Percentiles rank a stretch among this genome's conserved stretches.
Evolutionary conservation across 192 early-diverging fungal species (phyloP).

Genomic region (Jimgerdemannia lactiflua): DNA sequence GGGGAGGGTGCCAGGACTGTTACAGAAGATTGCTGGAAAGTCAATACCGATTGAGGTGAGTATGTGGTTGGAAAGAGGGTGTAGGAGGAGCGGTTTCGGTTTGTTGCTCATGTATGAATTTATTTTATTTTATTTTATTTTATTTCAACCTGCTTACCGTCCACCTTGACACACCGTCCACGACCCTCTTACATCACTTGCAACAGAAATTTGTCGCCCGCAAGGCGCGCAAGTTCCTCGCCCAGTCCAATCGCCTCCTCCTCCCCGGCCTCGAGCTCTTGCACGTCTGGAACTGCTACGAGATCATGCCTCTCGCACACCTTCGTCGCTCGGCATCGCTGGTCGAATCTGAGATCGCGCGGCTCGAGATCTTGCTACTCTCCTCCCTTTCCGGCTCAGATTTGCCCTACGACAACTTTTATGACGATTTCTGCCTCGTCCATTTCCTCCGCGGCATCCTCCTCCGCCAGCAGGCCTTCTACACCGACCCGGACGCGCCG

Average conservation of each 20-base stretch:
- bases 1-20: slow-evolving; percentile 58
- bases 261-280: slow-evolving; percentile 79
- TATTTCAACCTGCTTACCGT: no score
- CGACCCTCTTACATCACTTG: slow-evolving; percentile 5
- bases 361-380: slow-evolving; percentile 24
- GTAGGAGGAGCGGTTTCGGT: no score
- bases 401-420: slow-evolving; percentile 40
- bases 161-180: no score
- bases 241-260: slow-evolving; percentile 65
- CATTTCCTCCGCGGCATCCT: slow-evolving; percentile 67
- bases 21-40: slow-evolving; percentile 84
- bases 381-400: slow-evolving; percentile 34
- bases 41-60: slow-evolving; percentile 77
- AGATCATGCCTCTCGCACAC: slow-evolving; percentile 55
- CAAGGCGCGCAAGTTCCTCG: slow-evolving; percentile 71
- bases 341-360: slow-evolving; percentile 24
- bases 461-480: slow-evolving; percentile 56
- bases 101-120: no score
- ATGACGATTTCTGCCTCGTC: slow-evolving; percentile 78
- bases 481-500: slow-evolving; percentile 9
- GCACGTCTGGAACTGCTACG: slow-evolving; percentile 67
- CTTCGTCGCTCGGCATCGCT: slow-evolving; percentile 18
- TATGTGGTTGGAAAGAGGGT: neutral
- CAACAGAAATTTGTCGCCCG: slow-evolving; percentile 74
- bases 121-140: no score